Percentiles rank a stretch among this genome's conserved stretches.
phyloP scores from a whole-genome alignment of 2,329 filamentous ascomycete species.

The Cadophora gregata region DNA sequence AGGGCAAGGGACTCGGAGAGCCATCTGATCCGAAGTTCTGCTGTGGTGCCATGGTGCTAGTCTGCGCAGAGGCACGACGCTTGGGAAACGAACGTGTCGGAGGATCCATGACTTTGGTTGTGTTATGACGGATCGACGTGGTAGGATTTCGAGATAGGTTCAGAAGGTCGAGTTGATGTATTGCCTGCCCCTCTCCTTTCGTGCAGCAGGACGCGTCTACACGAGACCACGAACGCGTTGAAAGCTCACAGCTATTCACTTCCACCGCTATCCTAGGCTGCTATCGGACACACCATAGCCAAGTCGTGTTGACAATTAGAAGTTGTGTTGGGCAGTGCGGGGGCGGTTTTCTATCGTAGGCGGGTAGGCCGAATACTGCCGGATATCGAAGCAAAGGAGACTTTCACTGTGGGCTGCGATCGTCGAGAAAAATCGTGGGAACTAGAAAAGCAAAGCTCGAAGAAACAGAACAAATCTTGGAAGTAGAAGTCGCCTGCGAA shows the following conservation, averaged over 20 bases:
- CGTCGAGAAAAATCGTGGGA: not conserved
- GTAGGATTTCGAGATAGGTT: slow-evolving; percentile 13
- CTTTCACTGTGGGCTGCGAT: not conserved
- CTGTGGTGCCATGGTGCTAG: slow-evolving; percentile 18
- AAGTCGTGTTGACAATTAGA: slow-evolving; percentile 20
- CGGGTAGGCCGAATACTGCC: slow-evolving; percentile 17
- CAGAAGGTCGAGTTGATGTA: slow-evolving; percentile 24
- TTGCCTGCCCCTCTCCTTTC: slow-evolving; percentile 37
- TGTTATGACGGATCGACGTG: slow-evolving; percentile 4
- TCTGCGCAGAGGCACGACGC: slow-evolving; percentile 33
- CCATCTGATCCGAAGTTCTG: slow-evolving; percentile 33
- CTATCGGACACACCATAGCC: slow-evolving; percentile 37
- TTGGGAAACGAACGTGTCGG: slow-evolving; percentile 34
- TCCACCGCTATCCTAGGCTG: slow-evolving; percentile 32
- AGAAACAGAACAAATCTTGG: not conserved
- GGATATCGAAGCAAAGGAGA: slow-evolving; percentile 3
- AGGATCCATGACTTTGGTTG: slow-evolving; percentile 37
- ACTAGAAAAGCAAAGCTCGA: not conserved
- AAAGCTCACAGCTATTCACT: slow-evolving; percentile 32
- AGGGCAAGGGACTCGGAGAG: slow-evolving; percentile 40
- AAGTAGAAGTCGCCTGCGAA: not conserved
- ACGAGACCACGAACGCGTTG: slow-evolving; percentile 36
- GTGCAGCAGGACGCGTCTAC: slow-evolving; percentile 38
- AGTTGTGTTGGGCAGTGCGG: slow-evolving; percentile 22
- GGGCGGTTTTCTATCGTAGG: slow-evolving; percentile 15